Percentiles rank a stretch among this genome's conserved stretches.
phyloP scores from a whole-genome alignment of 495 filamentous ascomycete genomes.

The Podospora comata region DNA sequence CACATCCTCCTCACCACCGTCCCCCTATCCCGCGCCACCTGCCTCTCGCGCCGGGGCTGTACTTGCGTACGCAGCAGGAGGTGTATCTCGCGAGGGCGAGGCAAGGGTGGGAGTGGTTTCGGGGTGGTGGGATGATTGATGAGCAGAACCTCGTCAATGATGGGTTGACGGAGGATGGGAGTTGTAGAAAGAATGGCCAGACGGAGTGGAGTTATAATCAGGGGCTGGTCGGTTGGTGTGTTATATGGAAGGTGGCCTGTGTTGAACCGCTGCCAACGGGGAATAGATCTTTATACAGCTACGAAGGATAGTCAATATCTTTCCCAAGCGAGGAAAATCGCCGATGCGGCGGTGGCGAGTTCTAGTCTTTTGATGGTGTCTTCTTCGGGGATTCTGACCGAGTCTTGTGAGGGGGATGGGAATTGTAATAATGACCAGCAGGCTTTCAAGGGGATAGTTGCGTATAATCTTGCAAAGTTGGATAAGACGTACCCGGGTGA shows the following conservation, averaged over 20 bases:
- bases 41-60: conserved; percentile 58
- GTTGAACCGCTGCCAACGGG: too few relatives aligned
- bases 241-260: too few relatives aligned
- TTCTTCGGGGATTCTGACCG: conserved; percentile 53
- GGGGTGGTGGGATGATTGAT: conserved; percentile 59
- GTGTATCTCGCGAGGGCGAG: conserved; percentile 53
- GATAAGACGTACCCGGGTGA: background rate
- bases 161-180: conserved; percentile 47
- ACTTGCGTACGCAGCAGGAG: conserved; percentile 55
- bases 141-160: conserved; percentile 61
- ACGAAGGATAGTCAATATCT: background rate
- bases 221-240: conserved; percentile 55
- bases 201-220: conserved; percentile 72
- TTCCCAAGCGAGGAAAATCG: conserved; percentile 42
- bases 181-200: conserved; percentile 59
- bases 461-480: conserved; percentile 58
- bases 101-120: conserved; percentile 65
- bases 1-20: background rate
- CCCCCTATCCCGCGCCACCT: too few relatives aligned
- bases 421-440: conserved; percentile 55
- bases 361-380: conserved; percentile 27
- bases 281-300: too few relatives aligned
- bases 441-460: conserved; percentile 74
- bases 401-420: conserved; percentile 49
- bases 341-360: conserved; percentile 35